A percentile compares a stretch with the other conserved stretches of the same genome.
Conservation (phyloP, 2,329 filamentous ascomycete genomes). For the Pyricularia grisea region DNA sequence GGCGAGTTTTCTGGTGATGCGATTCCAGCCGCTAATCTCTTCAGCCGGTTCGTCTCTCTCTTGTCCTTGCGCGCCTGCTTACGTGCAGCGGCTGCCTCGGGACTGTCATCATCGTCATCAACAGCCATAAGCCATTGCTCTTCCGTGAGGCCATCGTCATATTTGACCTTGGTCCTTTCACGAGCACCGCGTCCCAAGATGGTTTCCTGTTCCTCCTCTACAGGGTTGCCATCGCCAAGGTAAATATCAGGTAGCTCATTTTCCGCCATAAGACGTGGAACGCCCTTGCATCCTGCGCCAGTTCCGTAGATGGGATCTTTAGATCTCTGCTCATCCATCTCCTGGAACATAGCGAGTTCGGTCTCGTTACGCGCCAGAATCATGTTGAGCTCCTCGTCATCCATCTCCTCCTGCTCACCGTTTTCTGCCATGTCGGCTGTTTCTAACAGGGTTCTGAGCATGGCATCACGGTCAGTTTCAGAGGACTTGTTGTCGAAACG, state of each 20-base stretch:
- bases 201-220: slow-evolving; percentile 71
- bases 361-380: slow-evolving; percentile 83
- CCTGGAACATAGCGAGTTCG: slow-evolving; percentile 69
- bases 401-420: slow-evolving; percentile 89
- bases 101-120: slow-evolving; percentile 89
- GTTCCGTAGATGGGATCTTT: slow-evolving; percentile 64
- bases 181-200: slow-evolving; percentile 79
- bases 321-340: slow-evolving; percentile 68
- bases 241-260: slow-evolving; percentile 91
- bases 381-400: slow-evolving; percentile 93
- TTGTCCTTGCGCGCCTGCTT: slow-evolving; percentile 80
- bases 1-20: slow-evolving; percentile 59
- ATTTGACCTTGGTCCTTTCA: slow-evolving; percentile 88
- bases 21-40: slow-evolving; percentile 31
- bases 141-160: slow-evolving; percentile 95
- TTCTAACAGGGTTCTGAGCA: slow-evolving; percentile 88
- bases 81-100: slow-evolving; percentile 84
- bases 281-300: slow-evolving; percentile 46
- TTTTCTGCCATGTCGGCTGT: slow-evolving; percentile 61
- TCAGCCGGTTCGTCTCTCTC: slow-evolving; percentile 66
- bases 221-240: slow-evolving; percentile 72
- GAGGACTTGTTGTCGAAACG: slow-evolving; percentile 99
- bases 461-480: slow-evolving; percentile 94
- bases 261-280: slow-evolving; percentile 78
- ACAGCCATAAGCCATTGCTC: slow-evolving; percentile 99